Evolutionary conservation across 768 basidiomycete genomes (phyloP).

Genomic region (Mycena sanguinolenta): DNA sequence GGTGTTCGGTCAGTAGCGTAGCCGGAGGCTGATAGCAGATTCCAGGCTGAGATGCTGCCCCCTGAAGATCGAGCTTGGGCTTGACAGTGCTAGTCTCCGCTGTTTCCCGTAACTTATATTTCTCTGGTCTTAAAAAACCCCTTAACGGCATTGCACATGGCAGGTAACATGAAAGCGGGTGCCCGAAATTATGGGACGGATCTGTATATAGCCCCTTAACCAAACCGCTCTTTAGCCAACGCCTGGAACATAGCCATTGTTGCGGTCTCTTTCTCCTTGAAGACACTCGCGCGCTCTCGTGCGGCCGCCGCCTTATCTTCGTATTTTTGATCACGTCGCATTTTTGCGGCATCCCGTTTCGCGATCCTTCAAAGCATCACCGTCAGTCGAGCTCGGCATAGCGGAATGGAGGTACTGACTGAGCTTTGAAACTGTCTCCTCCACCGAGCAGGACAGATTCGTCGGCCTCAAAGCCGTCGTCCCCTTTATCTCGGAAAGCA

Average conservation of each 20-base stretch:
- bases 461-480: conserved; percentile 81
- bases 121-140: conserved; percentile 14
- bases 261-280: conserved; percentile 86
- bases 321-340: conserved; percentile 67
- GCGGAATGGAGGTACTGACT: conserved; percentile 64
- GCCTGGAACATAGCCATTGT: conserved; percentile 98
- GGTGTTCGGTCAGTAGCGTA: background rate
- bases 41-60: conserved; percentile 48
- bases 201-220: conserved; percentile 53
- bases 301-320: conserved; percentile 63
- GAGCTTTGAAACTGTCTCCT: conserved; percentile 83
- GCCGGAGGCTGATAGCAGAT: background rate
- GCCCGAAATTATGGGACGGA: too few species aligned
- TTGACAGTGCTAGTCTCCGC: background rate
- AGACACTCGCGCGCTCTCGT: conserved; percentile 72
- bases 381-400: background rate
- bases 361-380: conserved; percentile 67
- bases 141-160: background rate
- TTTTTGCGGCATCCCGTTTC: conserved; percentile 78
- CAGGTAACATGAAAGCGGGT: too few species aligned
- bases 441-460: conserved; percentile 88
- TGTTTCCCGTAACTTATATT: conserved; percentile 12
- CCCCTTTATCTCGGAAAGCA: conserved; percentile 81
- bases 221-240: conserved; percentile 90
- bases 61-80: conserved; percentile 57